Percentiles rank a stretch among this genome's conserved stretches.
Conservation (phyloP, 2,329 filamentous ascomycete genomes). For the Tolypocladium tropicale region DNA sequence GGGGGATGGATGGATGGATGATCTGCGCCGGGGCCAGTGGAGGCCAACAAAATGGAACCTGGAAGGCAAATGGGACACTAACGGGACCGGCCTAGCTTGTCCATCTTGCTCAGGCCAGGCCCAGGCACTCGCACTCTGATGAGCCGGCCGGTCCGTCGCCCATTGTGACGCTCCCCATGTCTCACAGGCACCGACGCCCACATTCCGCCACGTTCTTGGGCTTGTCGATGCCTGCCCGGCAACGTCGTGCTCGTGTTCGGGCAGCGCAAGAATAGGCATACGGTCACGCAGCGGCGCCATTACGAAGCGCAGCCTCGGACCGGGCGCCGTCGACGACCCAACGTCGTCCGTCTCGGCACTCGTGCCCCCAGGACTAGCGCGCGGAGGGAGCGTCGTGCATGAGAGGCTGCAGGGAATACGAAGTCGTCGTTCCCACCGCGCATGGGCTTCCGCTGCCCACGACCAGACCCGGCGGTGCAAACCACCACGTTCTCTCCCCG, state of each 20-base stretch:
- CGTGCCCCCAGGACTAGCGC: background rate
- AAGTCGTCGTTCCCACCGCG: background rate
- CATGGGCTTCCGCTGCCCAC: background rate
- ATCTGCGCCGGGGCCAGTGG: no score
- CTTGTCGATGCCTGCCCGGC: background rate
- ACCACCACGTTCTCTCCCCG: background rate
- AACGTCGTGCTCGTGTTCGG: background rate
- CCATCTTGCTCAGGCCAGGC: no score
- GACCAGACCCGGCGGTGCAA: background rate
- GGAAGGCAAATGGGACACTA: background rate
- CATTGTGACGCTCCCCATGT: background rate
- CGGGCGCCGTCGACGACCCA: background rate
- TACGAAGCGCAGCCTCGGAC: background rate
- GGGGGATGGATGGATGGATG: no score
- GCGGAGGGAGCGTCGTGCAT: background rate
- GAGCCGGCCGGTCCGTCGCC: background rate
- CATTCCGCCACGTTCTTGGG: background rate
- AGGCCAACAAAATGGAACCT: no score
- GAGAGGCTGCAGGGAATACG: background rate
- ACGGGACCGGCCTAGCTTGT: background rate
- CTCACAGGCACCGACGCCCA: background rate
- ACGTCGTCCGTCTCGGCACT: background rate
- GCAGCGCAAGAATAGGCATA: background rate
- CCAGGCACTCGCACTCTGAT: no score
- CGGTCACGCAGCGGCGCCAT: background rate